Evolutionary conservation across 169 alveolate species (phyloP).

Genomic region (Toxoplasma gondii): DNA sequence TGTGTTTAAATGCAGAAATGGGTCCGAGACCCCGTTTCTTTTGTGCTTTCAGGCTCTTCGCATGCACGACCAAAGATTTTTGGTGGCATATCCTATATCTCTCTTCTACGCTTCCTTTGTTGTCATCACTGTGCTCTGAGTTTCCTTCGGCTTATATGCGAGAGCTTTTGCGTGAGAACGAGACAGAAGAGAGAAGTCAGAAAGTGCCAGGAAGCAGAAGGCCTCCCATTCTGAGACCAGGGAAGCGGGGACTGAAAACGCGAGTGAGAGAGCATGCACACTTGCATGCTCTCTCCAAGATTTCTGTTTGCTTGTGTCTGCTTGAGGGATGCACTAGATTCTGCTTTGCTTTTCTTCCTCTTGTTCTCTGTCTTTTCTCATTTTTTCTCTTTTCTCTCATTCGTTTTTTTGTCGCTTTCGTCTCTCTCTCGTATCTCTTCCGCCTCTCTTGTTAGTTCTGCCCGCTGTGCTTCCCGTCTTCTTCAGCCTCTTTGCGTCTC

Average conservation of each 20-base stretch:
- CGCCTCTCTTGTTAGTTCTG: neutral
- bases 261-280: too few relatives aligned
- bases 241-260: too few relatives aligned
- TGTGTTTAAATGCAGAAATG: neutral
- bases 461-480: neutral
- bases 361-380: conserved; percentile 46
- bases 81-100: conserved; percentile 82
- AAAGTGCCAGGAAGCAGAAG: too few relatives aligned
- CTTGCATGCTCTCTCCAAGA: too few relatives aligned
- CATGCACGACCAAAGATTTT: conserved; percentile 78
- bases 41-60: conserved; percentile 71
- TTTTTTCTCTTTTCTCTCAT: neutral
- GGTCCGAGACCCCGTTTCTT: neutral
- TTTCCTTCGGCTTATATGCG: neutral
- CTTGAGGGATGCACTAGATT: too few relatives aligned
- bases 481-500: too few relatives aligned
- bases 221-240: too few relatives aligned
- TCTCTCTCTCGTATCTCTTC: neutral
- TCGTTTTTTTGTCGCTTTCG: neutral
- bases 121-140: conserved; percentile 41
- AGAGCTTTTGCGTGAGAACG: neutral
- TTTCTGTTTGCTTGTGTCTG: too few relatives aligned
- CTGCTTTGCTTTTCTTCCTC: conserved; percentile 64
- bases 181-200: too few relatives aligned
- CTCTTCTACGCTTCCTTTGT: conserved; percentile 79